Percentiles rank a stretch among this genome's conserved stretches.
These are phyloP conservation scores for Aspergillus phoenicis DNA, from an alignment of 2,329 filamentous ascomycete species.

Conservation along the genomic window DNA sequence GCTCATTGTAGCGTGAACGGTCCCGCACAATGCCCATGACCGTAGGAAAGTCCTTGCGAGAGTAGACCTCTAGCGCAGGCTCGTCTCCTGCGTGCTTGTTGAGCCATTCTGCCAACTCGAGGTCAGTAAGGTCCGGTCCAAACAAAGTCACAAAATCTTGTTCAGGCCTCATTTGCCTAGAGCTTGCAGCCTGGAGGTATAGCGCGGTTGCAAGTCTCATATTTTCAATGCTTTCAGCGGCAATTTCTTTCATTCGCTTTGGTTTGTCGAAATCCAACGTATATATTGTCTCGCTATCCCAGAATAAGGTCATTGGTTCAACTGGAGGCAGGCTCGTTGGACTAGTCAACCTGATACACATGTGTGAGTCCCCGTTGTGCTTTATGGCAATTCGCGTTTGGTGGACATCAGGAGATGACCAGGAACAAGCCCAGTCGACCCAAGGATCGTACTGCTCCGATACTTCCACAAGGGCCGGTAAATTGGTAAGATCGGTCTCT, in stretches of 20 bases:
- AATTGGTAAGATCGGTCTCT: slow-evolving; percentile 10
- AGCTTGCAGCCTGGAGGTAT: slow-evolving; percentile 30
- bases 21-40: slow-evolving; percentile 33
- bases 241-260: slow-evolving; percentile 11
- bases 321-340: slow-evolving; percentile 23
- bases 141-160: slow-evolving; percentile 35
- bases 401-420: slow-evolving; percentile 27
- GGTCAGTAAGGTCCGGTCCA: slow-evolving; percentile 23
- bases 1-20: slow-evolving; percentile 25
- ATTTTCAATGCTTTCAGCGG: slow-evolving; percentile 25
- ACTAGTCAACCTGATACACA: slow-evolving; percentile 26
- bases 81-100: slow-evolving; percentile 24
- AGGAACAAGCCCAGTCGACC: slow-evolving; percentile 31
- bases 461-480: slow-evolving; percentile 27
- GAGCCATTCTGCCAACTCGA: slow-evolving; percentile 27
- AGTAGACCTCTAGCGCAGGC: slow-evolving; percentile 25
- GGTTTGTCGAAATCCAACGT: slow-evolving; percentile 23
- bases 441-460: slow-evolving; percentile 36
- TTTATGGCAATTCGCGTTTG: slow-evolving; percentile 26
- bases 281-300: slow-evolving; percentile 30
- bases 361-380: slow-evolving; percentile 17
- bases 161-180: slow-evolving; percentile 1
- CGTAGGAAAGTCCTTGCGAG: slow-evolving; percentile 3
- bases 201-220: slow-evolving; percentile 37
- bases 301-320: slow-evolving; percentile 31